Conservation (phyloP, 768 basidiomycete species). For the Ephemerocybe angulata region DNA sequence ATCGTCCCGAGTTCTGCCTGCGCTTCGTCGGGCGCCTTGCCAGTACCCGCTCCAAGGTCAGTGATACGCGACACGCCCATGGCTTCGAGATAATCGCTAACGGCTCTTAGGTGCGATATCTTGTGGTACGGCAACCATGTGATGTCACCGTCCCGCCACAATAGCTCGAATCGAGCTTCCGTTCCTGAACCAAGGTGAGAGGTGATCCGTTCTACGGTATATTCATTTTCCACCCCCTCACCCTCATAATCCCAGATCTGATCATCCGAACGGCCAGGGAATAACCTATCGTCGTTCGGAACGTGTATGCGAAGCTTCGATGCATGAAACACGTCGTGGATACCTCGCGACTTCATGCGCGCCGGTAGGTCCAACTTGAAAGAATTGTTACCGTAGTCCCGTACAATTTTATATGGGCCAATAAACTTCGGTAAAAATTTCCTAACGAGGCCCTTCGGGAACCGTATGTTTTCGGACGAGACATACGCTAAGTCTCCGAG, state of each 20-base stretch:
- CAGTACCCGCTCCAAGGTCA: background rate
- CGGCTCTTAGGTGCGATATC: conserved; percentile 23
- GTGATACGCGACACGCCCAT: background rate
- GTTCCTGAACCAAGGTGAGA: conserved; percentile 18
- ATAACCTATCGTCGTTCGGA: conserved; percentile 26
- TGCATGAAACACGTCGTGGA: conserved; percentile 30
- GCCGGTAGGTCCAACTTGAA: conserved; percentile 27
- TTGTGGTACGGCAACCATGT: conserved; percentile 28
- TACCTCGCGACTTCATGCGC: background rate
- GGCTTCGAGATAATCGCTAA: conserved; percentile 29
- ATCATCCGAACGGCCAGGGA: conserved; percentile 25
- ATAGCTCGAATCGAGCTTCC: conserved; percentile 21
- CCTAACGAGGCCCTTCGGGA: conserved; percentile 27
- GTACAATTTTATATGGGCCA: conserved; percentile 32
- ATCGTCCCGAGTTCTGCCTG: too few species aligned
- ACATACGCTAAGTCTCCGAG: conserved; percentile 30
- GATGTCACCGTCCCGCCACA: conserved; percentile 30
- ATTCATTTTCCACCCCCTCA: conserved; percentile 28
- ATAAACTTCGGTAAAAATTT: conserved; percentile 37
- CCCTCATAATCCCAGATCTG: conserved; percentile 36
- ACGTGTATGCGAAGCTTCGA: conserved; percentile 24
- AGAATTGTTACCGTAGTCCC: conserved; percentile 15
- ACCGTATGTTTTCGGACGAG: conserved; percentile 31
- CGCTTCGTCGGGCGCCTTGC: too few species aligned
- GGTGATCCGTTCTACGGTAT: conserved; percentile 33